Base-by-base conservation (phyloP, 2,329 filamentous ascomycete species). In the Epichloe sp. region DNA sequence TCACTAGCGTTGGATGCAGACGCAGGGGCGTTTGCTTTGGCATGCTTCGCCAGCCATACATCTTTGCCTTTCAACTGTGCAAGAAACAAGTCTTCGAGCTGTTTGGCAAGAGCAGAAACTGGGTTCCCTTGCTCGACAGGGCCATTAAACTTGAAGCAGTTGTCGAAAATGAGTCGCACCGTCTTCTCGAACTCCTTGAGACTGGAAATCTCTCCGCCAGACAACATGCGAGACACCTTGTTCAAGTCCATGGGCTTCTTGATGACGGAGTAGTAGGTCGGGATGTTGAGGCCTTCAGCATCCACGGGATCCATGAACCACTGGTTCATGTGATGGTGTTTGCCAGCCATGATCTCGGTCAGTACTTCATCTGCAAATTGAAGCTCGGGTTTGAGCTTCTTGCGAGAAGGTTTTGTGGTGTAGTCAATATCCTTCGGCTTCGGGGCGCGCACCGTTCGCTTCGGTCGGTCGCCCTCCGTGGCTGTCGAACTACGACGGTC, bases 211-310 rank as follows among this genome's bases (percentile, higher is more conserved):
- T 88, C 80, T 26, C 89, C 88, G 12, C 75, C 74, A 58, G 84
- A 80, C 41, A 96, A 75, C 68, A 94, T 94, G 42, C 76, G 75
- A 37, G 79, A 75, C 62, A 95, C 85, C n/a, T 88, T 95, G 15
- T 78, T 75, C 47, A 96, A 74, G 65, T 98, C 91, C 91, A 97
- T 98, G 0, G 93, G 93, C 64, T 90, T 88, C 74, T 95, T 97
- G 70, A 98, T 89, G 55, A 97, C 75, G 61, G 85, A 88, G 65
- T 93, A 88, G 65, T 98, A 98, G 23, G 85, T 84, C 0, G 93
- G 93, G 53, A 97, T 96, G 64, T 91, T 89, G 50, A 97, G 73
- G 0, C 90, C 91, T 37, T 97, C 90, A 0, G 93, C 89, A 63
- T 98, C 93, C 19, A 98, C 93, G 0, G 93, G 86, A 7, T 78